phyloP scores from a whole-genome alignment of 106 monocot species.

The Alisma plantagoaquatica region DNA sequence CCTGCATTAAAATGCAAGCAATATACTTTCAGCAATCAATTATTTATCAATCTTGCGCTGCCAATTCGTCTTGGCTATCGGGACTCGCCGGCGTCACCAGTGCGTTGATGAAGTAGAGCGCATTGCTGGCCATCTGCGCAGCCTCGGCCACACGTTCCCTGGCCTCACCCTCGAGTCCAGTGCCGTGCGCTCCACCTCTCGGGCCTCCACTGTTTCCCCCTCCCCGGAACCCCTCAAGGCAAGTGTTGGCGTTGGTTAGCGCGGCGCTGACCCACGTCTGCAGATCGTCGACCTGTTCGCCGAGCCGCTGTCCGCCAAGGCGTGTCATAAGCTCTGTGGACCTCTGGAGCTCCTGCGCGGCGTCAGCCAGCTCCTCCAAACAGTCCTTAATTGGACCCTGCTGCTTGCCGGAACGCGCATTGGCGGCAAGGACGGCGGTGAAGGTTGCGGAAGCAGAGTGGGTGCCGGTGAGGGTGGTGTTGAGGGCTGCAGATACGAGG shows the following conservation, averaged over 20 bases:
- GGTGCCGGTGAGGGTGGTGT: constrained; percentile 12
- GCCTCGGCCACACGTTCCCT: constrained; percentile 13
- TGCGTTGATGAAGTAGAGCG: neutral
- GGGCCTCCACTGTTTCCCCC: no score
- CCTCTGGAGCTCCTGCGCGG: constrained; percentile 16
- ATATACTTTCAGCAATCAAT: no score
- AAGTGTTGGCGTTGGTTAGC: constrained; percentile 24
- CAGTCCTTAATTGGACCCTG: constrained; percentile 18
- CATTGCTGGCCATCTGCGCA: constrained; percentile 6
- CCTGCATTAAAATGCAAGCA: no score
- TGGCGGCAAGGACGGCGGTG: neutral
- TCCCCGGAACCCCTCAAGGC: constrained; percentile 18
- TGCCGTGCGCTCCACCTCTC: neutral
- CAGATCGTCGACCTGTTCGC: constrained; percentile 8
- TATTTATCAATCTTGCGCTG: no score
- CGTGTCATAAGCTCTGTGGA: constrained; percentile 9
- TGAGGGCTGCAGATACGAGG: constrained; percentile 15
- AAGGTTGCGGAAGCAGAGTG: constrained; percentile 2
- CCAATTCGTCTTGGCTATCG: no score
- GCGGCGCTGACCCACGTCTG: constrained; percentile 42
- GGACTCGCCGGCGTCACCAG: no score
- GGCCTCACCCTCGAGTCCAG: constrained; percentile 1
- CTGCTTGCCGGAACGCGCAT: neutral
- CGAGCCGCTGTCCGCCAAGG: neutral
- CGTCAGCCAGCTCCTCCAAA: constrained; percentile 8